A percentile compares a stretch with the other conserved stretches of the same genome.
These are phyloP conservation scores for Hypoxylon sp. DNA, from an alignment of 2,329 filamentous ascomycete genomes.

Conservation along the genomic window DNA sequence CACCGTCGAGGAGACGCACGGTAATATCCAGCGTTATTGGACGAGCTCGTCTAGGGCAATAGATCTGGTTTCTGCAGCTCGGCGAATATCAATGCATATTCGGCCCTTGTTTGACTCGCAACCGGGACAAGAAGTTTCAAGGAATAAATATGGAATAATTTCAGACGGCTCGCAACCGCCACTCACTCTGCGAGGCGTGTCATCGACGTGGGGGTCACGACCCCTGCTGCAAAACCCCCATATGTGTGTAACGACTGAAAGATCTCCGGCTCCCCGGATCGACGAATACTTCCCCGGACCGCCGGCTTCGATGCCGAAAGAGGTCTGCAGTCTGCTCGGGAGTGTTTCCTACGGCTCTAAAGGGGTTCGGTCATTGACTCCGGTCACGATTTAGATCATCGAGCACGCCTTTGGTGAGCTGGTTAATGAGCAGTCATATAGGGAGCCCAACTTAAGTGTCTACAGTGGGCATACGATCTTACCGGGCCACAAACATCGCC, in stretches of 20 bases:
- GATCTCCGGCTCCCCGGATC: constrained; percentile 28
- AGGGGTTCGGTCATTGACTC: constrained; percentile 13
- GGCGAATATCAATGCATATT: constrained; percentile 33
- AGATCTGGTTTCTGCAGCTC: constrained; percentile 21
- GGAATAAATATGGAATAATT: constrained; percentile 32
- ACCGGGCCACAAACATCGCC: background rate
- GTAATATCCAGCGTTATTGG: constrained; percentile 11
- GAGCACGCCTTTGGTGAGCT: constrained; percentile 15
- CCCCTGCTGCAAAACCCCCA: constrained; percentile 20
- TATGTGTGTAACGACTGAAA: constrained; percentile 13
- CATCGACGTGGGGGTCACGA: constrained; percentile 33
- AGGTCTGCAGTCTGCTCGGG: constrained; percentile 8
- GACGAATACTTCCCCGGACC: constrained; percentile 25
- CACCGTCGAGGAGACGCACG: constrained; percentile 16
- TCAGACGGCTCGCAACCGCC: constrained; percentile 14
- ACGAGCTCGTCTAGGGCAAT: constrained; percentile 12
- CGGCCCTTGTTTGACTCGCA: constrained; percentile 34
- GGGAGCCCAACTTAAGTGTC: constrained; percentile 19
- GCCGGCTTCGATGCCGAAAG: constrained; percentile 37
- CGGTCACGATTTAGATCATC: constrained; percentile 19
- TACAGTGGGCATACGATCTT: constrained; percentile 1
- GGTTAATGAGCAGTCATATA: constrained; percentile 29
- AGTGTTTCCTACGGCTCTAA: background rate
- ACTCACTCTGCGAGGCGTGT: constrained; percentile 20
- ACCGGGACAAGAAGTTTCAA: constrained; percentile 21